phyloP scores from a whole-genome alignment of 1,284 basidiomycete species.

The Cryptococcus amylolentus region DNA sequence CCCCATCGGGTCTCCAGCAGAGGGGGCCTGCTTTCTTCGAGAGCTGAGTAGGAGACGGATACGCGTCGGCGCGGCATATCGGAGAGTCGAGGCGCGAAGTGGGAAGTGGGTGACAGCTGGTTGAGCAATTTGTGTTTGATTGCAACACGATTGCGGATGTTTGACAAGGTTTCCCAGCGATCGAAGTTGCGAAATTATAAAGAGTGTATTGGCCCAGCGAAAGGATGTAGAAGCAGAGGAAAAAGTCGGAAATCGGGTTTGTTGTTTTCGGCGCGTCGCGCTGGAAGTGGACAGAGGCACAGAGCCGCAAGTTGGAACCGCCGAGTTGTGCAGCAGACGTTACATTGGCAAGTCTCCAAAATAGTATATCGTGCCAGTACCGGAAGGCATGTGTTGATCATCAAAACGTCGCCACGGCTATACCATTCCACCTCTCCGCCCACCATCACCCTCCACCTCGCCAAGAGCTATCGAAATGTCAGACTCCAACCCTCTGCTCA shows the following conservation, averaged over 20 bases:
- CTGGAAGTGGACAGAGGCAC: too few species aligned
- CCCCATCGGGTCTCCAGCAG: constrained; percentile 17
- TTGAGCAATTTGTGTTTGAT: neutral
- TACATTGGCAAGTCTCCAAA: too few species aligned
- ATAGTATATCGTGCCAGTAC: too few species aligned
- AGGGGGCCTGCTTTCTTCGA: constrained; percentile 4
- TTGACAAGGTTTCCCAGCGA: too few species aligned
- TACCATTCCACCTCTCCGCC: neutral
- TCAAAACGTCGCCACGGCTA: too few species aligned
- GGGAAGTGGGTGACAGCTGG: neutral
- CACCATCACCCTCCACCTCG: neutral
- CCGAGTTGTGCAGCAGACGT: too few species aligned
- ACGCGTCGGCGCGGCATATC: constrained; percentile 9
- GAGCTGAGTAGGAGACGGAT: constrained; percentile 1
- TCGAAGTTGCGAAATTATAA: neutral
- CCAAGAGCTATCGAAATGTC: neutral
- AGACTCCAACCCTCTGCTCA: constrained; percentile 19
- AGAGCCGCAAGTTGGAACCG: too few species aligned
- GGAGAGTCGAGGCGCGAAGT: neutral
- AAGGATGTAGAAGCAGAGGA: too few species aligned
- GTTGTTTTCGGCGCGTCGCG: too few species aligned
- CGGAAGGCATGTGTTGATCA: too few species aligned
- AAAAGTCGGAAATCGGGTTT: too few species aligned
- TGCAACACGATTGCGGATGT: neutral
- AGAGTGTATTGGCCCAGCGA: too few species aligned